Base-by-base conservation (phyloP, 345 rosid genomes). In the Noccaea caerulescens region DNA sequence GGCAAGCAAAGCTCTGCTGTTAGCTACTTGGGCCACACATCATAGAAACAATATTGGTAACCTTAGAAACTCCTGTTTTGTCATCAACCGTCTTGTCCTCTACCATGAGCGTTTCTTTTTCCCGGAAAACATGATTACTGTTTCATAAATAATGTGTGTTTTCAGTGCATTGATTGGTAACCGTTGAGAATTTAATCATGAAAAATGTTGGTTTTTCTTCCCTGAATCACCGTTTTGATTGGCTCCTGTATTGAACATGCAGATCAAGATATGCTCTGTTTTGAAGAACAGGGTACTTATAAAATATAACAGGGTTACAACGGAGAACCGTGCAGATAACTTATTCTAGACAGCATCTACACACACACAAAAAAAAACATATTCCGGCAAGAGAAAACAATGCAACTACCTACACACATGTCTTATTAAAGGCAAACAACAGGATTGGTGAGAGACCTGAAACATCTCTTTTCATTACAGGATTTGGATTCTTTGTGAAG, bases 61-160 rank as follows among this genome's bases (percentile, higher is more conserved):
- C 79, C 75, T 63, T 56, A 63, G 66, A 76, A 63, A 47, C 79
- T 76, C 75, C 71, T 69, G 66, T 76, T 69, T 63, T 63, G 71
- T 69, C 79, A 38, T 63, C 41, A 46, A 69, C 53, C 8, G 45
- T 25, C 39, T 55, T 69, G 79, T 76, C 78, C 42, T 67, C 63
- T 67, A 42, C 68, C 49, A 74, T 42, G 46, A 41, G 53, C 47
- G 47, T 58, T 73, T 58, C 14, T 27, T 36, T 60, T 51, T 59
- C 68, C 11, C 9, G 54, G 32, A 45, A 46, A 46, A 18, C 36
- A 30, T 76, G 62, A 52, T 68, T 68, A 68, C 8, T 10, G 13
- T 67, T 36, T 41, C 47, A 45, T 52, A 27, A 52, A 37, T 68
- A 4, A 56, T 44, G 36, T 44, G 16, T 68, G 23, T 7, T 58